A percentile compares a stretch with the other conserved stretches of the same genome.
Conservation (phyloP, 805 yeast species). For the Millerozyma acaciae region DNA sequence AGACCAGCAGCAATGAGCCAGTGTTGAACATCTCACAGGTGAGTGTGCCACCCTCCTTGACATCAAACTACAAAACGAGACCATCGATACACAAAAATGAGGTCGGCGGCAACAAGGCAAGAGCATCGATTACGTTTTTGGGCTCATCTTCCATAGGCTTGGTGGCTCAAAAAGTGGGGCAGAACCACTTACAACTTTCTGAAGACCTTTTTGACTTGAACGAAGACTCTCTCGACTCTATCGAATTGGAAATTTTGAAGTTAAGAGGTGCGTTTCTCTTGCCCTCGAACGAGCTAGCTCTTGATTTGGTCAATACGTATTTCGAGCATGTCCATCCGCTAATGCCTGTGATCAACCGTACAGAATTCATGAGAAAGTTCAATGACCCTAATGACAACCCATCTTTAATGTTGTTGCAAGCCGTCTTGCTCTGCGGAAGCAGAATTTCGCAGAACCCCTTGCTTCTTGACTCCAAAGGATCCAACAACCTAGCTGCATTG, state of each 20-base stretch:
- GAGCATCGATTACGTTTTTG: conserved; percentile 42
- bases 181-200: conserved; percentile 45
- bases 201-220: conserved; percentile 35
- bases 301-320: conserved; percentile 56
- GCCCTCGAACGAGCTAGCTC: conserved; percentile 57
- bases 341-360: conserved; percentile 63
- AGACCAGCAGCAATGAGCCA: conserved; percentile 26
- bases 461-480: conserved; percentile 46
- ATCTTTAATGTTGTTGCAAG: conserved; percentile 61
- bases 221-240: conserved; percentile 44
- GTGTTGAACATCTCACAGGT: conserved; percentile 40
- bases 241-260: conserved; percentile 61
- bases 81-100: conserved; percentile 37
- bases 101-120: conserved; percentile 20
- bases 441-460: conserved; percentile 54
- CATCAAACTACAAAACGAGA: conserved; percentile 36
- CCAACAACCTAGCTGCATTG: conserved; percentile 48
- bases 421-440: conserved; percentile 66
- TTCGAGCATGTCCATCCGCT: conserved; percentile 65
- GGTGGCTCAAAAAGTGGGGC: conserved; percentile 44
- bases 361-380: conserved; percentile 54
- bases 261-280: conserved; percentile 66
- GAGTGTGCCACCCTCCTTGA: conserved; percentile 41
- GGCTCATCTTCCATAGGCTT: conserved; percentile 52
- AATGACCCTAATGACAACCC: conserved; percentile 57